phyloP scores from a whole-genome alignment of 1,139 yeast species.

The Magnusiomyces tetraspermus region DNA sequence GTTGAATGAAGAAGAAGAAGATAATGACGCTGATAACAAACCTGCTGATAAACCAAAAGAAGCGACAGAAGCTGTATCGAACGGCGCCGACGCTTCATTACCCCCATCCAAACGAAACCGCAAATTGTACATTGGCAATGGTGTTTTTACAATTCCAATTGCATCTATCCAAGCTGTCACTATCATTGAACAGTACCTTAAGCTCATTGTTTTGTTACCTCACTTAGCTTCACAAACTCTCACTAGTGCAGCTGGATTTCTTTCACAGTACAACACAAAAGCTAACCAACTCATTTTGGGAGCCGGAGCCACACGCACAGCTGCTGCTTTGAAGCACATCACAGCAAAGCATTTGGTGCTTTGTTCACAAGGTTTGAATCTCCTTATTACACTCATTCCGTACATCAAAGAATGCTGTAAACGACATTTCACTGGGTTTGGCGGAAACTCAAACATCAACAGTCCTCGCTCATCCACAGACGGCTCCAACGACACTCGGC shows the following conservation, averaged over 20 bases:
- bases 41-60: neutral
- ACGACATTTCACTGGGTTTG: conserved; percentile 19
- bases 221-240: conserved; percentile 34
- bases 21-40: neutral
- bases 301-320: conserved; percentile 70
- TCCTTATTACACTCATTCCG: conserved; percentile 34
- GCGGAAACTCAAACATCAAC: conserved; percentile 33
- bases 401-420: conserved; percentile 28
- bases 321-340: conserved; percentile 58
- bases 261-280: conserved; percentile 47
- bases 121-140: conserved; percentile 28
- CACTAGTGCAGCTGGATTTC: conserved; percentile 39
- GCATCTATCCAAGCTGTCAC: conserved; percentile 27
- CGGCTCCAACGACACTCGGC: neutral
- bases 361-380: conserved; percentile 51
- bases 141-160: conserved; percentile 36
- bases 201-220: conserved; percentile 41
- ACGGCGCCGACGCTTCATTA: conserved; percentile 5
- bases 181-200: conserved; percentile 41
- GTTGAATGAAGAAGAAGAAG: neutral
- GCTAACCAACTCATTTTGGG: conserved; percentile 57
- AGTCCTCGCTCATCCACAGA: conserved; percentile 6
- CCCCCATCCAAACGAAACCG: conserved; percentile 14
- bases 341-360: conserved; percentile 67
- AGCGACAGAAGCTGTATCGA: neutral